Evolutionary conservation across 257 asterid species (phyloP), one percentile per base, ranked within the genome.

Genomic region (Ballota nigra): DNA sequence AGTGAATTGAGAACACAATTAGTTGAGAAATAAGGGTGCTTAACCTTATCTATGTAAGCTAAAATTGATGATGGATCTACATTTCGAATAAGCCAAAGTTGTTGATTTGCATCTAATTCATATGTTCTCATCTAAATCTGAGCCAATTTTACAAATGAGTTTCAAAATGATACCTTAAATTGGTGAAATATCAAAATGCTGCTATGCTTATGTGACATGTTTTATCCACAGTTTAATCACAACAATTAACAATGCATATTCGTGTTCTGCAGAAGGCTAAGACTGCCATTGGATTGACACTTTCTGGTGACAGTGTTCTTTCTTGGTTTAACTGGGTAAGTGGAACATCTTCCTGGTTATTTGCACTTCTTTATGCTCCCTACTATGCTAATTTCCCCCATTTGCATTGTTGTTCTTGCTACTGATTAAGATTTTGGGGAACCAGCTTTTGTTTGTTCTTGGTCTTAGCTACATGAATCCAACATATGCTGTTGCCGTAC

Each of bases 381-480:
- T 60, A 28, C 51, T 6, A 60, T 57, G 55, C 55, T 53, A 58
- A 59, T 4, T 52, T 16, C 6, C 16, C 49, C 19, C 53, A 29
- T 71, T 70, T 71, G 13, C 43, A 8, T 76, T 70, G 70, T 40
- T 51, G 69, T n/a, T 80, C 75, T 71, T 74, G 81, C 99, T 45
- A 86, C 88, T 75, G 65, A 51, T 57, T 77, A 95, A n/a, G 99
- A 84, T 95, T 74, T 95, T 92, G 1, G 96, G 98, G 47, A 95
- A 92, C 81, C 98, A 95, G 67, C 95, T 95, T 70, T 78, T 95
- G 87, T 95, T 95, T 86, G 93, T 95, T 66, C 51, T 89, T 71
- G 99, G 99, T 63, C 98, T 95, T 73, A 96, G 92, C 79, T 92
- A 89, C 87, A 95, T 98, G 9, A 95, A 84, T 84, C 99, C 99